phyloP scores from a whole-genome alignment of 208 protist genomes.

The Trichomonas vaginalis region DNA sequence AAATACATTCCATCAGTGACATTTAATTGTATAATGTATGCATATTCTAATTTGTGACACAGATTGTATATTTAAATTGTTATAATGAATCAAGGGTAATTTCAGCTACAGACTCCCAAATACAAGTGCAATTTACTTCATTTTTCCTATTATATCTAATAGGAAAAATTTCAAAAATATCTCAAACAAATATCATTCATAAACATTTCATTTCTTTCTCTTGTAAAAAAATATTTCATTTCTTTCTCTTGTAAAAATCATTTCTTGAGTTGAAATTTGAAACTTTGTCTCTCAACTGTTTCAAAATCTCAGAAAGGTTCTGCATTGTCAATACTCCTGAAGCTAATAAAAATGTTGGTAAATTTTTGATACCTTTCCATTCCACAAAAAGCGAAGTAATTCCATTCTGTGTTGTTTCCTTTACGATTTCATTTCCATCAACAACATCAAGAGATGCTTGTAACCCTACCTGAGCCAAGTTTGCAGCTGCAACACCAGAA shows the following conservation, averaged over 20 bases:
- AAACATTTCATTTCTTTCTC: too few relatives aligned
- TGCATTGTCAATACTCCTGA: not conserved
- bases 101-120: too few relatives aligned
- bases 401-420: not conserved
- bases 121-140: too few relatives aligned
- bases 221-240: too few relatives aligned
- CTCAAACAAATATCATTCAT: too few relatives aligned
- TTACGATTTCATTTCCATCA: not conserved
- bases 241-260: not conserved
- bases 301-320: not conserved
- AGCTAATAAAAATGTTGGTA: not conserved
- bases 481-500: not conserved
- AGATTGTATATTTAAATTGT: too few relatives aligned
- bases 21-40: too few relatives aligned
- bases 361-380: not conserved
- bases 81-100: too few relatives aligned
- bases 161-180: too few relatives aligned
- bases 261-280: not conserved
- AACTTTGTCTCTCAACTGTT: not conserved
- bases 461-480: not conserved
- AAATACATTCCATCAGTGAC: too few relatives aligned
- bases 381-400: not conserved
- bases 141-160: too few relatives aligned
- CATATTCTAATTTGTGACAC: too few relatives aligned
- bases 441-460: not conserved